These are phyloP conservation scores for Verticillium longisporum DNA, from an alignment of 2,329 filamentous ascomycete species.

Conservation along the genomic window DNA sequence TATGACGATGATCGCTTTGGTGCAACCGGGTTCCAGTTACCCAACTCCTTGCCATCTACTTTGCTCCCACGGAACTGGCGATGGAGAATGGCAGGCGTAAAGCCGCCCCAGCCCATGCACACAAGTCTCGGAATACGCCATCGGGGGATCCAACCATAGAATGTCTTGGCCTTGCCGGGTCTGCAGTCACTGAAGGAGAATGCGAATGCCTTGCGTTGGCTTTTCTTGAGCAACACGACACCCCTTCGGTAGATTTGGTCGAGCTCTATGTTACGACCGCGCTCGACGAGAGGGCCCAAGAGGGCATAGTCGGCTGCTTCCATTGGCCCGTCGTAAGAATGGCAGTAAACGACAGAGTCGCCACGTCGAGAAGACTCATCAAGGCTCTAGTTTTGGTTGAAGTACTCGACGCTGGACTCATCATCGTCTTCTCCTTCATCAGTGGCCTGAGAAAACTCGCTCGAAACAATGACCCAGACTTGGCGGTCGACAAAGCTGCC, in stretches of 20 bases:
- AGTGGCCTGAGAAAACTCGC: neutral
- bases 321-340: neutral
- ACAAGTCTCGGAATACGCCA: neutral
- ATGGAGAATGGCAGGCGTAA: neutral
- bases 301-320: neutral
- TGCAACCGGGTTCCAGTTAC: neutral
- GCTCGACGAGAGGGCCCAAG: neutral
- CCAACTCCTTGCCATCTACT: neutral
- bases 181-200: neutral
- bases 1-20: neutral
- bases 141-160: neutral
- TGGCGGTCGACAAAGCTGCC: neutral
- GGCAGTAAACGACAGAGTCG: neutral
- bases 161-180: neutral
- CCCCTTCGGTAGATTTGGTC: neutral
- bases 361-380: neutral
- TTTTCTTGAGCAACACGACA: neutral
- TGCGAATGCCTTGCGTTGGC: neutral
- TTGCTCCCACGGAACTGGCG: neutral
- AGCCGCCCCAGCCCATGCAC: neutral
- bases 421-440: neutral
- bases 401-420: neutral
- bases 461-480: neutral
- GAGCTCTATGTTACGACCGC: neutral
- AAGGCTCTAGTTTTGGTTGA: neutral